These are phyloP conservation scores for Euphorbia peplus DNA, from an alignment of 345 rosid genomes.

Conservation along the genomic window DNA sequence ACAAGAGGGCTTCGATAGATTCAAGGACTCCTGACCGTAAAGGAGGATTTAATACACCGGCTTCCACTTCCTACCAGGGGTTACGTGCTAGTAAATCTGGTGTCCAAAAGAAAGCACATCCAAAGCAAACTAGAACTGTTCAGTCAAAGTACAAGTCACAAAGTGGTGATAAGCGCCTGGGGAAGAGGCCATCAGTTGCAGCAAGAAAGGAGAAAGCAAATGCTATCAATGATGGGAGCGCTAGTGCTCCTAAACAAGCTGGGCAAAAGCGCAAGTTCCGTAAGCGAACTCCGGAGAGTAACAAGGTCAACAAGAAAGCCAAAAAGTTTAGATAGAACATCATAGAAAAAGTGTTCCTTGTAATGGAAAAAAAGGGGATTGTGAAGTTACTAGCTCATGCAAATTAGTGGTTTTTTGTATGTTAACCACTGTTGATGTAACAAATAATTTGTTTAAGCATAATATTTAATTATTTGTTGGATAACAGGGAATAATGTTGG, in stretches of 20 bases:
- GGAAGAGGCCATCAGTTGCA: slow-evolving; percentile 82
- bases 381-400: neutral
- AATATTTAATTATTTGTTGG: neutral
- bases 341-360: neutral
- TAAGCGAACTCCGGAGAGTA: slow-evolving; percentile 54
- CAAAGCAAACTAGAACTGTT: slow-evolving; percentile 31
- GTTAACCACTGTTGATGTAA: neutral
- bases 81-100: slow-evolving; percentile 70
- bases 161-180: slow-evolving; percentile 28
- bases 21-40: slow-evolving; percentile 37
- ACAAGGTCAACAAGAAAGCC: slow-evolving; percentile 51
- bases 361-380: neutral
- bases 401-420: neutral
- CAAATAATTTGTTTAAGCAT: neutral
- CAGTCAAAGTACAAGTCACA: slow-evolving; percentile 35
- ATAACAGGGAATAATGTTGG: neutral
- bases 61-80: slow-evolving; percentile 70
- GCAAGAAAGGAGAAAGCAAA: slow-evolving; percentile 68
- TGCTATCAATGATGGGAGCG: slow-evolving; percentile 35
- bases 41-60: slow-evolving; percentile 25
- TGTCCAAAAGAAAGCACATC: slow-evolving; percentile 43
- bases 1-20: slow-evolving; percentile 44
- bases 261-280: slow-evolving; percentile 73
- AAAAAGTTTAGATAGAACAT: slow-evolving; percentile 34
- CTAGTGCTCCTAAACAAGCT: slow-evolving; percentile 38